A percentile compares a stretch with the other conserved stretches of the same genome.
phyloP scores from a whole-genome alignment of 495 filamentous ascomycete species.

The Hypoxylon trugodes region DNA sequence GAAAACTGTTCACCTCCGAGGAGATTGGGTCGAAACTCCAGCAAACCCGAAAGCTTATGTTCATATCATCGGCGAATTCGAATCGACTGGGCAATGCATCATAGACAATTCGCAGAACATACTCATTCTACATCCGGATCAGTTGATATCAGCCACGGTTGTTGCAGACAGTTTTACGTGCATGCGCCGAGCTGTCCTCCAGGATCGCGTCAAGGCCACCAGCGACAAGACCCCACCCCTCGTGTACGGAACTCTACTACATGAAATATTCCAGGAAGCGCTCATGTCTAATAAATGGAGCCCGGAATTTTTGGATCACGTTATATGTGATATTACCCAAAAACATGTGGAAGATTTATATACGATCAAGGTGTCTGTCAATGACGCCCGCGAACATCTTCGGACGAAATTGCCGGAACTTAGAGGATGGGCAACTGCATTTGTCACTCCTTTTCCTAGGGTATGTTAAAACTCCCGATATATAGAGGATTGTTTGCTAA shows the following conservation, averaged over 20 bases:
- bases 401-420: constrained; percentile 80
- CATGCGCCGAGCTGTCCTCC: constrained; percentile 85
- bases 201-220: constrained; percentile 90
- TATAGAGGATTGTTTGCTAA: constrained; percentile 22
- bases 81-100: constrained; percentile 70
- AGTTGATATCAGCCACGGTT: constrained; percentile 91
- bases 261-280: constrained; percentile 93
- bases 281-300: constrained; percentile 87
- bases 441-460: constrained; percentile 75
- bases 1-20: constrained; percentile 79
- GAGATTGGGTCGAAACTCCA: constrained; percentile 82
- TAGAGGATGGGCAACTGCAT: constrained; percentile 81
- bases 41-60: constrained; percentile 77
- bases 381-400: constrained; percentile 77
- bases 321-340: constrained; percentile 70
- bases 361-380: constrained; percentile 76
- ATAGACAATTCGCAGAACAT: constrained; percentile 81
- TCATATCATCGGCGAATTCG: constrained; percentile 85
- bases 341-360: constrained; percentile 87
- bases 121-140: constrained; percentile 93
- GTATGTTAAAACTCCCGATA: constrained; percentile 54
- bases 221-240: constrained; percentile 77
- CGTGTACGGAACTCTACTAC: constrained; percentile 89
- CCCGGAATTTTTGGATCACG: constrained; percentile 64
- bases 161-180: constrained; percentile 94